These are phyloP conservation scores for Ceratocystis cacaofunesta DNA, from an alignment of 2,329 filamentous ascomycete species.

Conservation along the genomic window DNA sequence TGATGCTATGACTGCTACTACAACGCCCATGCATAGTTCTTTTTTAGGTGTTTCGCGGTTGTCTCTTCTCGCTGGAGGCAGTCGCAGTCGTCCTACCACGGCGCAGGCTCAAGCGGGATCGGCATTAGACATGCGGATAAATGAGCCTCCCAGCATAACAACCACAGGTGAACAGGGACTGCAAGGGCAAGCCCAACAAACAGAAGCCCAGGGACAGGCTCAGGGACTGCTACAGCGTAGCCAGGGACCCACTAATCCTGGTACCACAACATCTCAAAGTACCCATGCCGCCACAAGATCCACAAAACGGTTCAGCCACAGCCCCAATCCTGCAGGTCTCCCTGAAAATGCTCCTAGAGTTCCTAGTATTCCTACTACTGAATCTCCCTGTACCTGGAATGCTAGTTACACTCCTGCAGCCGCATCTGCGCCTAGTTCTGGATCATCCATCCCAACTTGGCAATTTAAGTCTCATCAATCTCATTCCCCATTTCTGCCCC, in stretches of 20 bases:
- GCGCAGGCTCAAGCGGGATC: conserved; percentile 1
- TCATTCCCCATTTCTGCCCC: conserved; percentile 1
- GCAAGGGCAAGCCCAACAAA: not conserved
- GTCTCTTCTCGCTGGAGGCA: conserved; percentile 13
- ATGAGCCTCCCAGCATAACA: not conserved
- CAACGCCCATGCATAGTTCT: conserved; percentile 10
- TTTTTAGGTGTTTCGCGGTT: conserved; percentile 16
- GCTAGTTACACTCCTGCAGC: conserved; percentile 1
- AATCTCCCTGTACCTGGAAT: conserved; percentile 2
- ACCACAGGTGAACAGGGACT: not conserved
- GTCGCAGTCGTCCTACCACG: conserved; percentile 10
- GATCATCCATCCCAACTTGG: not conserved
- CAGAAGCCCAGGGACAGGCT: no score
- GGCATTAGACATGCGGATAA: not conserved
- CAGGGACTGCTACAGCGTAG: no score
- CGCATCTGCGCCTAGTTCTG: not conserved
- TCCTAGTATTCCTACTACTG: not conserved
- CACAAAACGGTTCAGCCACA: not conserved
- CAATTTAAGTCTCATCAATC: not conserved
- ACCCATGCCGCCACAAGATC: not conserved
- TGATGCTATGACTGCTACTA: not conserved
- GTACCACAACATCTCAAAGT: not conserved
- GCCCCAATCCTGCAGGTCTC: not conserved
- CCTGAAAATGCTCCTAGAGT: not conserved
- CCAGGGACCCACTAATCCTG: not conserved